phyloP scores from a whole-genome alignment of 2,329 filamentous ascomycete genomes.

The Ophiostoma sp. region DNA sequence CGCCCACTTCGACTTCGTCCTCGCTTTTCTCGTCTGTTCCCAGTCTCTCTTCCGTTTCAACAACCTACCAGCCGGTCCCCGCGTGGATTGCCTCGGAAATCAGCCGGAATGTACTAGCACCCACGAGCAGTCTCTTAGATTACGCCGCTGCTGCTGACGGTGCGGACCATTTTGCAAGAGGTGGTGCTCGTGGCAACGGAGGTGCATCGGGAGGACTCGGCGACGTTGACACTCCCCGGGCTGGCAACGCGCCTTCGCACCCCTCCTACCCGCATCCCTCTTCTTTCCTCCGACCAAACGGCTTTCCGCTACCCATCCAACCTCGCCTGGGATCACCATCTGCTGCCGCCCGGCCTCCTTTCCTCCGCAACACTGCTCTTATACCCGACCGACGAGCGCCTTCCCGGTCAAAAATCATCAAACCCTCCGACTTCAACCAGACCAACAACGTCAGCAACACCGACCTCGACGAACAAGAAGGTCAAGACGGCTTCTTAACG shows the following conservation, averaged over 20 bases:
- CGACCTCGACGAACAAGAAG: background rate
- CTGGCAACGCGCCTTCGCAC: background rate
- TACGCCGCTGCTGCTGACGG: constrained; percentile 13
- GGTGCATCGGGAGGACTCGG: background rate
- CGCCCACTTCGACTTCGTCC: constrained; percentile 13
- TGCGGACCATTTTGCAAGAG: background rate
- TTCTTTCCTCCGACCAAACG: background rate
- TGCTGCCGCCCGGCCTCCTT: background rate
- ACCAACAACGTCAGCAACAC: background rate
- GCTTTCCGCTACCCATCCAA: background rate
- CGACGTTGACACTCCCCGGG: constrained; percentile 4
- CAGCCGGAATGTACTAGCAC: constrained; percentile 21
- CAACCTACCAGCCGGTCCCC: background rate
- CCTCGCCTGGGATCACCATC: background rate
- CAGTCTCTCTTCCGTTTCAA: constrained; percentile 14
- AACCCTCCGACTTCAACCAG: background rate
- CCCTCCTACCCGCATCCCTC: constrained; percentile 7
- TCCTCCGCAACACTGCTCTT: background rate
- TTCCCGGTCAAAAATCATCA: constrained; percentile 11
- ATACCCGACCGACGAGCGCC: constrained; percentile 1
- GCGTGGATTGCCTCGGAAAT: constrained; percentile 20
- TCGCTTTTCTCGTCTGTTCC: constrained; percentile 24
- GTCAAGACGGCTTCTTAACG: background rate
- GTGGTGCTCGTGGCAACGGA: background rate
- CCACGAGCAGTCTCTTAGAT: background rate